Evolutionary conservation across 2,329 filamentous ascomycete species (phyloP).

Genomic region (Fusarium robinianum): DNA sequence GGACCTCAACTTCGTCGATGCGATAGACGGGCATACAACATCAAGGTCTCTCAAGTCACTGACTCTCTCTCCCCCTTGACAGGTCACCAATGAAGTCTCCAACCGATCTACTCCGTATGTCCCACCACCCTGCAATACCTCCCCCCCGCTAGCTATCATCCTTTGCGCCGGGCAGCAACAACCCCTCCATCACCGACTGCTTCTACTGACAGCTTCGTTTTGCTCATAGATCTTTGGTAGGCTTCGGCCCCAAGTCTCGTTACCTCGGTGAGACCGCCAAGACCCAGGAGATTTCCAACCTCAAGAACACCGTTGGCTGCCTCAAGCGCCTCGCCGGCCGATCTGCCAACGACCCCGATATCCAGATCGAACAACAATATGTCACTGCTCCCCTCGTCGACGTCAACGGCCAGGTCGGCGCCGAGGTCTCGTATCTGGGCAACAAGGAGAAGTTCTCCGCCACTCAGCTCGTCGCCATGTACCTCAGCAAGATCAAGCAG

Average conservation of each 20-base stretch:
- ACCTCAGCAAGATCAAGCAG: constrained; percentile 89
- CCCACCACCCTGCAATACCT: constrained; percentile 7
- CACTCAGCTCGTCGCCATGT: constrained; percentile 93
- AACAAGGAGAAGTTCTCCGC: constrained; percentile 96
- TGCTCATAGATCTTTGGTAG: constrained; percentile 84
- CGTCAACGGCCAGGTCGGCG: constrained; percentile 91
- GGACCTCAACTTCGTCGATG: no score
- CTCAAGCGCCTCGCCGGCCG: constrained; percentile 93
- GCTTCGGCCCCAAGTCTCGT: constrained; percentile 91
- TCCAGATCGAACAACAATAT: constrained; percentile 89
- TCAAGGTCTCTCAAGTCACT: constrained; percentile 6
- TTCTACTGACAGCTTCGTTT: constrained; percentile 30
- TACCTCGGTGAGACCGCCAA: constrained; percentile 95
- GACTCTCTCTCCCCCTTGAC: constrained; percentile 26
- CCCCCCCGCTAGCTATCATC: constrained; percentile 13
- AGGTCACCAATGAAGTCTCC: constrained; percentile 99
- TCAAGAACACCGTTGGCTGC: constrained; percentile 96
- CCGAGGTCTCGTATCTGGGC: constrained; percentile 88
- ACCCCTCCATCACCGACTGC: constrained; percentile 25
- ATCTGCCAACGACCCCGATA: constrained; percentile 84
- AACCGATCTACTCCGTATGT: constrained; percentile 98
- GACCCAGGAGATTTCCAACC: constrained; percentile 98
- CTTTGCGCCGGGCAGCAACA: constrained; percentile 8
- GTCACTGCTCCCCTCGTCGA: constrained; percentile 86
- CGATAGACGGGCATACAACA: constrained; percentile 7